Evolutionary conservation across 495 filamentous ascomycete species (phyloP), one percentile per base, ranked within the genome.

Genomic region (Daldinia caldariorum): DNA sequence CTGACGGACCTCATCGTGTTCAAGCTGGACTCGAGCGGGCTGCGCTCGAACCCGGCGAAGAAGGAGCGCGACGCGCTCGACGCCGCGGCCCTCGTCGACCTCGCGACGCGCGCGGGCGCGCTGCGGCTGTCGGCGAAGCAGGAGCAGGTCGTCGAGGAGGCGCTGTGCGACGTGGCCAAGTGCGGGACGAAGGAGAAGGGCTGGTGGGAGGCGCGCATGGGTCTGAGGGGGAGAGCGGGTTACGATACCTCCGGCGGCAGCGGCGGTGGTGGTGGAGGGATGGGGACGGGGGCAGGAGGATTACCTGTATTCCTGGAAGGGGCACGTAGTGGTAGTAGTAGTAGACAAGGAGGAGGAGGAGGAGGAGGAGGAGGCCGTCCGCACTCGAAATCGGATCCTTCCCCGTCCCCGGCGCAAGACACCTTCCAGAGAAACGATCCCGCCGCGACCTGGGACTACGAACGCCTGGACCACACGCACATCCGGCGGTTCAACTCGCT

Each of bases 1-100:
- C 58, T 76, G 4, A 66, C 61, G 7, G 73, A 73, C 20, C 61
- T 76, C 45, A 72, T 73, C 57, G 67, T 70, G 12, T 73, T 73
- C 35, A 76, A 73, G 47, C 63, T 76, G 9, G 70, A 73, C 26
- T 71, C 67, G 3, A 71, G 63, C 61, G 63, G 72, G 22, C 61
- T 76, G 12, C 61, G 63, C 18, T 70, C 65, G 2, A 71, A 63
- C 31, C 63, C 60, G 5, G 35, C 34, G 14, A 66, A 73, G 31
- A 71, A 73, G 16, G 58, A 62, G 6, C 73, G 60, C 4, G 70
- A 73, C 20, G 70, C 63, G 1, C 32, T 51, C 7, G 73, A 76
- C 12, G 70, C 70, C 0, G 67, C 64, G 26, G 73, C 70, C 4
- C 58, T 76, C 14, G 58, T 76, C 32, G 61, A 66, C 14, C 26